Percentiles rank a stretch among this genome's conserved stretches.
Conservation (phyloP, 805 yeast genomes). For the Hanseniaspora clermontiae region DNA sequence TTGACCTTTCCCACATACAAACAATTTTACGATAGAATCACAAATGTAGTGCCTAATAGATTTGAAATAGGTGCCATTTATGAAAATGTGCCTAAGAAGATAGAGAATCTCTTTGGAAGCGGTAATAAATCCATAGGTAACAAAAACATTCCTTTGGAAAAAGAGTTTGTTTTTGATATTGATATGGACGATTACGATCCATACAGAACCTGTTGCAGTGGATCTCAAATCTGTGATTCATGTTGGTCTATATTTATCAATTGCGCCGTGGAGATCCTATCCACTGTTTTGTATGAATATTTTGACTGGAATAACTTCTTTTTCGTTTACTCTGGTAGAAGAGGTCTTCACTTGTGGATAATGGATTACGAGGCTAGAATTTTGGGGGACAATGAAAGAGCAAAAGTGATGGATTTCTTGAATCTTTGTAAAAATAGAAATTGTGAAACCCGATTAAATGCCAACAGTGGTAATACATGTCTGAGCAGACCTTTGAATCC, state of each 20-base stretch:
- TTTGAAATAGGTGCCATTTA: slow-evolving; percentile 93
- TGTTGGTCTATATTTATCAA: slow-evolving; percentile 84
- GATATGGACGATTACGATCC: slow-evolving; percentile 96
- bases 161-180: slow-evolving; percentile 89
- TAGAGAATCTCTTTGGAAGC: slow-evolving; percentile 61
- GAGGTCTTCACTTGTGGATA: slow-evolving; percentile 99
- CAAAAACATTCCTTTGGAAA: slow-evolving; percentile 47
- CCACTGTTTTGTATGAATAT: slow-evolving; percentile 62
- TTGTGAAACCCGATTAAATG: slow-evolving; percentile 34
- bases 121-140: slow-evolving; percentile 35
- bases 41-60: slow-evolving; percentile 67
- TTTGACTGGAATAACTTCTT: slow-evolving; percentile 77
- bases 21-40: slow-evolving; percentile 69
- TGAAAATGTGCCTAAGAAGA: slow-evolving; percentile 71
- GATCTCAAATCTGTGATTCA: slow-evolving; percentile 68
- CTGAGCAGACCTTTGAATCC: slow-evolving; percentile 72
- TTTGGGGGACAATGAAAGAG: slow-evolving; percentile 59
- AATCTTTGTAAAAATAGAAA: slow-evolving; percentile 53
- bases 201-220: slow-evolving; percentile 83
- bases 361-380: slow-evolving; percentile 72
- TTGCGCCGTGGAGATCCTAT: slow-evolving; percentile 67
- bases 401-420: slow-evolving; percentile 71
- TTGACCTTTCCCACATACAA: slow-evolving; percentile 55
- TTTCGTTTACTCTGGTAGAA: slow-evolving; percentile 96
- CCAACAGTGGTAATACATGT: slow-evolving; percentile 28